Evolutionary conservation across 2,329 filamentous ascomycete species (phyloP), one percentile per base, ranked within the genome.

Genomic region (Anisogramma anomala): DNA sequence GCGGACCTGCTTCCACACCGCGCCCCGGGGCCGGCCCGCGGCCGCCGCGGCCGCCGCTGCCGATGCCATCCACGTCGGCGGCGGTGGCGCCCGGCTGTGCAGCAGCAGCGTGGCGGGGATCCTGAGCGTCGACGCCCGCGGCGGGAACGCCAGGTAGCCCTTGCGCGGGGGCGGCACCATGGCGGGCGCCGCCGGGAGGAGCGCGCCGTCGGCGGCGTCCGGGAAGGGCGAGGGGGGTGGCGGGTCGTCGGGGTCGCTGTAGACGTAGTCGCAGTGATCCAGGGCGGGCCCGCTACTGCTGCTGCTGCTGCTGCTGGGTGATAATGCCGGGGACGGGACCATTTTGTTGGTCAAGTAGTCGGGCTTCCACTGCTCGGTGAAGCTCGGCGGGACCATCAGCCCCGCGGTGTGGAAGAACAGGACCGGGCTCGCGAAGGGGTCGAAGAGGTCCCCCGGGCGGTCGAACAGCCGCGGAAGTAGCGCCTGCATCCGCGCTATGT

Each of bases 351-450:
- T 27, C 15, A 30, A 1, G 10, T 15, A 19, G 19, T 27, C 26
- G 8, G 32, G 40, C 6, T n/a, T 13, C 22, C 36, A 43, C 0
- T 27, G 28, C 23, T 40, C 15, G n/a, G 25, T 32, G 47, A 76
- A 74, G 2, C 62, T 60, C 1, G 57, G 56, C 0, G 72, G 71
- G 0, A 68, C 58, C 1, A 59, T 49, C 4, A 74, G 43, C 0
- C 68, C 70, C 0, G 74, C 56, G 0, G 64, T 69, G 37, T 71
- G 71, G 50, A 80, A 79, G 51, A 79, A 71, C 1, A 79, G 61
- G 38, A 64, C 62, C 0, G 77, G 66, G 44, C 72, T 77, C 4
- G 67, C 72, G 53, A 79, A 80, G 0, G 70, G 57, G 49, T 81
- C 77, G 46, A 80, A 78, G 22, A 77, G 54, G 43, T 69, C 56